These are phyloP conservation scores for Wickerhamomyces queroliae DNA, from an alignment of 805 yeast species.

Conservation along the genomic window DNA sequence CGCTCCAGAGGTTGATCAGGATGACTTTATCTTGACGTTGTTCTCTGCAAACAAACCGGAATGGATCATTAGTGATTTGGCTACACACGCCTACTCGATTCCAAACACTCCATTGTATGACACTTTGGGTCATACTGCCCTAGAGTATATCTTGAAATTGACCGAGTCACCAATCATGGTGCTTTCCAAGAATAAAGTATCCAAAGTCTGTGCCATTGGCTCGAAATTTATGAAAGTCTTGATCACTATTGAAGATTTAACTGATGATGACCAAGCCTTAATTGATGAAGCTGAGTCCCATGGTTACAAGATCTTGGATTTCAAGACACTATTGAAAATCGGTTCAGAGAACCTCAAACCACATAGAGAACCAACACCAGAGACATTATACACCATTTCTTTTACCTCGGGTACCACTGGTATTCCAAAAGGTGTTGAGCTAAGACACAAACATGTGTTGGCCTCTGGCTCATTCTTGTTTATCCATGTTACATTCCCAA, in stretches of 20 bases:
- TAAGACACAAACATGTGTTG: constrained; percentile 45
- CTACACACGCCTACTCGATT: constrained; percentile 52
- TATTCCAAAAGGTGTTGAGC: constrained; percentile 63
- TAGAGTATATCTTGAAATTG: constrained; percentile 54
- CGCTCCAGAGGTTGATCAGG: constrained; percentile 24
- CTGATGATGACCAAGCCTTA: constrained; percentile 25
- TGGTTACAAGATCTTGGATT: constrained; percentile 26
- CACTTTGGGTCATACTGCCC: constrained; percentile 52
- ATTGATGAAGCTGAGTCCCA: constrained; percentile 24
- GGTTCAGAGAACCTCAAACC: constrained; percentile 38
- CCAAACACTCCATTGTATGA: constrained; percentile 52
- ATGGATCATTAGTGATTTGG: constrained; percentile 68
- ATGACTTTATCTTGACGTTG: constrained; percentile 46
- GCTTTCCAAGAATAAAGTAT: constrained; percentile 46
- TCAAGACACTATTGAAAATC: constrained; percentile 30
- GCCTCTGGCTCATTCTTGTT: constrained; percentile 43
- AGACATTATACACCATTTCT: constrained; percentile 53
- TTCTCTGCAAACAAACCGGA: constrained; percentile 56
- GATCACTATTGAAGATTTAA: constrained; percentile 48
- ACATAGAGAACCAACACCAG: constrained; percentile 42
- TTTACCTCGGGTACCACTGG: constrained; percentile 79
- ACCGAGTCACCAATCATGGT: constrained; percentile 61
- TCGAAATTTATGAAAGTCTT: constrained; percentile 43
- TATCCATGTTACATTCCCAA: constrained; percentile 26
- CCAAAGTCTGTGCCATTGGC: constrained; percentile 39